Evolutionary conservation across 805 yeast species (phyloP), one percentile per base, ranked within the genome.

Genomic region (Ogataea nonfermentans): DNA sequence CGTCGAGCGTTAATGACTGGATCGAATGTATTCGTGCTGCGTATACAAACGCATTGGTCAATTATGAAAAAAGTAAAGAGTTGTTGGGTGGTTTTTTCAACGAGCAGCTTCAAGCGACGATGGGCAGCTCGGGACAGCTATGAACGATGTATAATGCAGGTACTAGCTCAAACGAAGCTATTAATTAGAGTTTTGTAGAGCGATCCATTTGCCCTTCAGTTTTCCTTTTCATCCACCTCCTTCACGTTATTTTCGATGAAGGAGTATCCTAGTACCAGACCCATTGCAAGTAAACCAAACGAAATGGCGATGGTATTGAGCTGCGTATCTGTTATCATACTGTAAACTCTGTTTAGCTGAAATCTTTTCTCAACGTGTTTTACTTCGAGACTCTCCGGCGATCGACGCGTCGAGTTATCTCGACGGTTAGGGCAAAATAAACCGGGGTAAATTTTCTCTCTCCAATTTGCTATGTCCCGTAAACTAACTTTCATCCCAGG

Each of bases 241-340:
- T 42, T 42, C 15, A 49, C 40, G 46, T 61, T 59, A 33, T 49
- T 55, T 22, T 60, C 62, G 10, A 62, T 26, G 9, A 56, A 13
- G 48, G 88, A 93, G 64, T 83, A 90, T 3, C 82, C 67, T 31
- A 85, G 64, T 26, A 89, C 84, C 51, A 90, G 70, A 2, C 78
- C 72, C 61, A 88, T 73, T 46, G 93, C 79, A 5, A 77, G 57
- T 40, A 88, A 61, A 4, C 96, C 97, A 50, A 84, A 81, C 9
- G 78, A 62, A 32, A 86, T 72, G 35, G 86, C 95, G 31, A 87
- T 66, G 34, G 76, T 65, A 61, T 89, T 78, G 59, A 90, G 74
- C 62, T 88, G 93, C 40, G 69, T 70, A 71, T 90, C 97, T 11
- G 86, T 71, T 55, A 90, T 89, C 96, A 90, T 90, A 33, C 17